Evolutionary conservation across 352 stramenopile genomes (phyloP).

Genomic region (Globisporangium rhizosaccharum): DNA sequence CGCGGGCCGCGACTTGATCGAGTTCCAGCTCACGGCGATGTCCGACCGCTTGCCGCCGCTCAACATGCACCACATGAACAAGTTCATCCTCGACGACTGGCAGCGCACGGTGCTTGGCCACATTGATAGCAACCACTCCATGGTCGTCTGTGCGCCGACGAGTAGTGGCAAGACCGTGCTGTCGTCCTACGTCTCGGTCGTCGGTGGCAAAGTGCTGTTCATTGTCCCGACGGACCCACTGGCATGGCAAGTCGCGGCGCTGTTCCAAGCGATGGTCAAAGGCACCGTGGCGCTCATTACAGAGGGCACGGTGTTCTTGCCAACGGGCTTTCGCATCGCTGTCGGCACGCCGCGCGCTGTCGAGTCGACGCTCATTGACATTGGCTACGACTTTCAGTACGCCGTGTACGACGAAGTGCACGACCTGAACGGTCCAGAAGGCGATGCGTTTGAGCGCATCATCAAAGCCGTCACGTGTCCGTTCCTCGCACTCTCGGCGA

Average conservation of each 20-base stretch:
- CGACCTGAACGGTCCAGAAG: conserved; percentile 95
- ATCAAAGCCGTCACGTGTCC: conserved; percentile 94
- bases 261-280: conserved; percentile 98
- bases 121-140: conserved; percentile 94
- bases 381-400: conserved; percentile 95
- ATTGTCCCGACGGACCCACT: conserved; percentile 96
- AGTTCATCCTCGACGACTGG: conserved; percentile 96
- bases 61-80: conserved; percentile 90
- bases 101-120: conserved; percentile 94
- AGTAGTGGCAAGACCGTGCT: conserved; percentile 96
- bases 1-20: conserved; percentile 65
- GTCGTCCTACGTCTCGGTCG: conserved; percentile 80
- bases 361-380: conserved; percentile 89
- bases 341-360: conserved; percentile 95
- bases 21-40: conserved; percentile 86
- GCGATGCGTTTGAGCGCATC: conserved; percentile 94
- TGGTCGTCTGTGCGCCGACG: conserved; percentile 97
- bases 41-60: conserved; percentile 77
- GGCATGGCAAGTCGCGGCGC: conserved; percentile 97
- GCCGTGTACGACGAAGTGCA: conserved; percentile 98
- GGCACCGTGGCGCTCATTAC: conserved; percentile 95
- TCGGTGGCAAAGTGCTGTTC: conserved; percentile 77
- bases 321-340: conserved; percentile 85
- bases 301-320: conserved; percentile 83
- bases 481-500: conserved; percentile 97